phyloP scores from a whole-genome alignment of 78 protist species.

The Dictyostelium capitatum region DNA sequence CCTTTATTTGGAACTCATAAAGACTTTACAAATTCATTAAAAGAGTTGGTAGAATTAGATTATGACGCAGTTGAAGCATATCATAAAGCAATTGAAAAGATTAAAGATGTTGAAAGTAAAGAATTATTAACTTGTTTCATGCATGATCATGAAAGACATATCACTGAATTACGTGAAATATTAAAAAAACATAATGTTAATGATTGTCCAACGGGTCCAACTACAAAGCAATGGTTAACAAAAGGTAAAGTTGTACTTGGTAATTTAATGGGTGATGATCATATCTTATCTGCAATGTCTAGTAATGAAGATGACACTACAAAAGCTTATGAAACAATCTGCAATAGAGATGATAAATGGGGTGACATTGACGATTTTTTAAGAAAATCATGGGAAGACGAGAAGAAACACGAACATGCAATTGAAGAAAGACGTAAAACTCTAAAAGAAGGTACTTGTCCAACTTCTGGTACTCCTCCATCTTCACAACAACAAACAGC shows the following conservation, averaged over 20 bases:
- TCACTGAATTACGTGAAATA: constrained; percentile 9
- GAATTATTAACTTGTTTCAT: neutral
- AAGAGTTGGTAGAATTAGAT: constrained; percentile 8
- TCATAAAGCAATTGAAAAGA: neutral
- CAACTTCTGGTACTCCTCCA: neutral
- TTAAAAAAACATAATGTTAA: neutral
- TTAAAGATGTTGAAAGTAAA: constrained; percentile 16
- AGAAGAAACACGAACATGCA: neutral
- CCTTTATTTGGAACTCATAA: neutral
- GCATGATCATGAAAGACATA: constrained; percentile 37
- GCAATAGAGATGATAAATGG: constrained; percentile 24
- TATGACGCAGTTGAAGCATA: constrained; percentile 38
- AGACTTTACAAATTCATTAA: neutral
- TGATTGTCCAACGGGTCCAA: constrained; percentile 1
- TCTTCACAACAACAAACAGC: no score
- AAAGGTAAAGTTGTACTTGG: constrained; percentile 9
- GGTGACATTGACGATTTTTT: neutral
- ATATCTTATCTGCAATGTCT: neutral
- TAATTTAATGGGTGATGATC: constrained; percentile 7
- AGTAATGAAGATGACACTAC: neutral
- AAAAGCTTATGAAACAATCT: neutral
- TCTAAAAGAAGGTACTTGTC: neutral
- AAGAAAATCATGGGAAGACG: neutral
- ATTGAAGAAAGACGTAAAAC: constrained; percentile 21
- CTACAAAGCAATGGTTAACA: neutral